These are phyloP conservation scores for Fusarium tupiense DNA, from an alignment of 2,329 filamentous ascomycete genomes.

Conservation along the genomic window DNA sequence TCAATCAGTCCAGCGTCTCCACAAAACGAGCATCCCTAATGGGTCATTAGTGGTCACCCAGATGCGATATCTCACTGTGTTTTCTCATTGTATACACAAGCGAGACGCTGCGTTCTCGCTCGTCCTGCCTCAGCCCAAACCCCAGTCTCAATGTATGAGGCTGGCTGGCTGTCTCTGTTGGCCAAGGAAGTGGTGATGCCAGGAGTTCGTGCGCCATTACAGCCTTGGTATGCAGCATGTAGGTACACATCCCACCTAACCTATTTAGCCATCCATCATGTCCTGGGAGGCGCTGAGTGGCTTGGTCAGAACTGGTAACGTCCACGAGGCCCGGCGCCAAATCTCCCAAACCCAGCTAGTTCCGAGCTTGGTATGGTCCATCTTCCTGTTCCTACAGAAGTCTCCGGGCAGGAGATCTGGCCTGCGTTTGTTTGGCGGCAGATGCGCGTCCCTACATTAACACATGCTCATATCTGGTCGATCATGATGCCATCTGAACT, in stretches of 20 bases:
- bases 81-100: neutral
- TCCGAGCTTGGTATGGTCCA: slow-evolving; percentile 23
- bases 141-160: slow-evolving; percentile 6
- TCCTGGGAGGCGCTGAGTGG: slow-evolving; percentile 30
- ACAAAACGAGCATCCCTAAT: slow-evolving; percentile 2
- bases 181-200: slow-evolving; percentile 18
- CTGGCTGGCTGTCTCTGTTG: slow-evolving; percentile 8
- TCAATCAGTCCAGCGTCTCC: slow-evolving; percentile 5
- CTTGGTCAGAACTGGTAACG: slow-evolving; percentile 36
- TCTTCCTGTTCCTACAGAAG: slow-evolving; percentile 38
- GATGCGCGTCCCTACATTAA: slow-evolving; percentile 40
- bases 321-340: slow-evolving; percentile 40
- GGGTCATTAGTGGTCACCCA: slow-evolving; percentile 33
- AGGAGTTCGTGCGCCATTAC: slow-evolving; percentile 27
- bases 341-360: slow-evolving; percentile 33
- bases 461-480: slow-evolving; percentile 22
- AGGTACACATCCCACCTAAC: slow-evolving; percentile 31
- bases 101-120: slow-evolving; percentile 23
- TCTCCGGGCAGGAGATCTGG: slow-evolving; percentile 29
- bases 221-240: slow-evolving; percentile 34
- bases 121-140: slow-evolving; percentile 11
- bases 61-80: slow-evolving; percentile 6
- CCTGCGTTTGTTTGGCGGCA: slow-evolving; percentile 36
- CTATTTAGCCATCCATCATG: slow-evolving; percentile 23
- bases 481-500: slow-evolving; percentile 35